A percentile compares a stretch with the other conserved stretches of the same genome.
Conservation (phyloP, 176 grass and related monocot genomes). For the Miscanthus lutarioriparius region DNA sequence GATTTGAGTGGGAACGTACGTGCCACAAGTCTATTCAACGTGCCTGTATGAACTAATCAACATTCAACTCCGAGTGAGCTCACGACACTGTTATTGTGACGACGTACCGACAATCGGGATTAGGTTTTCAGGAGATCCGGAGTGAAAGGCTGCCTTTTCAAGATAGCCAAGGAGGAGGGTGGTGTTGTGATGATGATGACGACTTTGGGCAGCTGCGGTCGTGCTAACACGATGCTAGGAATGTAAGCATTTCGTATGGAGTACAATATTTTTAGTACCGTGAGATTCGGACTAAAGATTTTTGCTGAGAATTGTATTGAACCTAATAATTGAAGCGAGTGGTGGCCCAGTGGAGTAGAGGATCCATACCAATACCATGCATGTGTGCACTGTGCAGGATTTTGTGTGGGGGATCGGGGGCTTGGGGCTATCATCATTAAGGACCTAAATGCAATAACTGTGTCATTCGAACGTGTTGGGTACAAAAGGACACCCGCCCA, state of each 20-base stretch:
- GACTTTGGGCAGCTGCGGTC: background rate
- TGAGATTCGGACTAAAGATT: background rate
- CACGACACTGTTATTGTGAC: too few relatives aligned
- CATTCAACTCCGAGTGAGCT: too few relatives aligned
- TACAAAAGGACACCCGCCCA: slow-evolving; percentile 36
- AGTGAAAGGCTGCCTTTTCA: background rate
- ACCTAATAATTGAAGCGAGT: background rate
- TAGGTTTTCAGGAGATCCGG: background rate
- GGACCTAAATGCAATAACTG: slow-evolving; percentile 42
- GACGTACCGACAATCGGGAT: background rate
- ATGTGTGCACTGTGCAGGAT: background rate
- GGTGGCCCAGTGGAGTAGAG: background rate
- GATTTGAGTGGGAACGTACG: too few relatives aligned
- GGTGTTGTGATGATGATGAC: background rate
- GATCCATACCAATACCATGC: background rate
- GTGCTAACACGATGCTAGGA: background rate
- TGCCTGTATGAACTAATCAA: too few relatives aligned
- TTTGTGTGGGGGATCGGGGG: background rate
- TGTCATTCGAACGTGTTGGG: background rate
- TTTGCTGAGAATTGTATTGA: background rate
- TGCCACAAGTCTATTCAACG: too few relatives aligned
- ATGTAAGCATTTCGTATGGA: background rate
- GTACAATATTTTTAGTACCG: background rate
- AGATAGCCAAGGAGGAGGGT: background rate
- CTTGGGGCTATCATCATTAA: background rate